phyloP scores from a whole-genome alignment of 129 eudicot genomes.

The Logfia minima region DNA sequence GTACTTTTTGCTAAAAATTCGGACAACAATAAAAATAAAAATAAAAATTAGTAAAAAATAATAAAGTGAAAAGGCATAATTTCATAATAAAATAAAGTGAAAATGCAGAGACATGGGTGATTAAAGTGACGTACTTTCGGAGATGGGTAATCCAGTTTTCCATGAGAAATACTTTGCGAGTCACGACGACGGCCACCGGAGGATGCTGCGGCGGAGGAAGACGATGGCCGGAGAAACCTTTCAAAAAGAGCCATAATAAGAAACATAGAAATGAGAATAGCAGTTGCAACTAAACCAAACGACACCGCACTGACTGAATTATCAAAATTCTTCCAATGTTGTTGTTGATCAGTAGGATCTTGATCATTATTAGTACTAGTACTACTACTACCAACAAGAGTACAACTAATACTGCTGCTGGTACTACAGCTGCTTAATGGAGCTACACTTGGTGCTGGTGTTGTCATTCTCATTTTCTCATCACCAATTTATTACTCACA shows the following conservation, averaged over 20 bases:
- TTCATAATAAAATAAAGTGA: not conserved
- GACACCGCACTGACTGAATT: slow-evolving; percentile 61
- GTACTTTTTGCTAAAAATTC: not conserved
- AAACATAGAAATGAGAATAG: slow-evolving; percentile 60
- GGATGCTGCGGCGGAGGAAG: slow-evolving; percentile 36
- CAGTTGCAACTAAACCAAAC: slow-evolving; percentile 64
- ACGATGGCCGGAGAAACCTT: slow-evolving; percentile 50
- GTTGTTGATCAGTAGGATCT: not conserved
- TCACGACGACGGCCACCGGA: slow-evolving; percentile 29
- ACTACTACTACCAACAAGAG: slow-evolving; percentile 16
- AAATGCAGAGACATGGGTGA: not conserved
- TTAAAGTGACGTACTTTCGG: slow-evolving; percentile 52
- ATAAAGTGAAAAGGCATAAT: not conserved
- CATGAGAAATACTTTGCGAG: slow-evolving; percentile 30
- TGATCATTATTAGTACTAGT: not conserved
- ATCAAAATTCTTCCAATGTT: slow-evolving; percentile 50
- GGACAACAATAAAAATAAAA: not conserved
- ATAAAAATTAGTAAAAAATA: not conserved
- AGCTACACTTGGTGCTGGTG: slow-evolving; percentile 44
- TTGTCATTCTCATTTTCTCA: slow-evolving; percentile 15
- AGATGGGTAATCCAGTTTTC: slow-evolving; percentile 60
- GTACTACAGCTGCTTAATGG: slow-evolving; percentile 35
- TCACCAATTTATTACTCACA: not conserved
- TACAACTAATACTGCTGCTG: slow-evolving; percentile 1
- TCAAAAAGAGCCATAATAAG: slow-evolving; percentile 60